Conservation (phyloP, 176 grass and related monocot genomes). For the Carex littledalei region DNA sequence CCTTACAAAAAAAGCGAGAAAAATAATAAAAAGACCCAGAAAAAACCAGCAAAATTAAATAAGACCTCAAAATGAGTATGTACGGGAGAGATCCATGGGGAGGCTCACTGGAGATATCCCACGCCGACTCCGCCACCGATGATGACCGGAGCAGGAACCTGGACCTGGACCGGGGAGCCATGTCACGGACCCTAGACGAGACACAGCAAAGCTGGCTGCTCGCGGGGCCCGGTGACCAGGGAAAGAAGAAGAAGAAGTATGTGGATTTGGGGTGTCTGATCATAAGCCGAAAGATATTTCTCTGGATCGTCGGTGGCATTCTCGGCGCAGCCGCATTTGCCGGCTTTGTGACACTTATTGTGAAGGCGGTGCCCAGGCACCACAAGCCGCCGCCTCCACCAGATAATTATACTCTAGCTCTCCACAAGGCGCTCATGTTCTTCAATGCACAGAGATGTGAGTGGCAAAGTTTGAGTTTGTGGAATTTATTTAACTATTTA, state of each 20-base stretch:
- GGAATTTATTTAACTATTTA: neutral
- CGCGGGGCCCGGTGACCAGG: slow-evolving; percentile 71
- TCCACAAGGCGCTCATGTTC: slow-evolving; percentile 86
- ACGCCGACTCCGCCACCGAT: slow-evolving; percentile 77
- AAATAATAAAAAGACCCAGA: neutral
- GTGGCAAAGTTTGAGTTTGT: neutral
- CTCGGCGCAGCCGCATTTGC: slow-evolving; percentile 49
- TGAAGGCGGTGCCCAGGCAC: slow-evolving; percentile 55
- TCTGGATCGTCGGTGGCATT: slow-evolving; percentile 57
- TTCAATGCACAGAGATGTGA: slow-evolving; percentile 96
- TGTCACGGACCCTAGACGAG: slow-evolving; percentile 80
- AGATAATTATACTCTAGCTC: slow-evolving; percentile 75
- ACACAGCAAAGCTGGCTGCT: slow-evolving; percentile 98
- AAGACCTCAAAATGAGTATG: slow-evolving; percentile 57
- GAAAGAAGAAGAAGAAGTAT: slow-evolving; percentile 73
- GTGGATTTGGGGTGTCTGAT: slow-evolving; percentile 89
- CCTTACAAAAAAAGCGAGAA: neutral
- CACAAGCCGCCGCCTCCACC: slow-evolving; percentile 49
- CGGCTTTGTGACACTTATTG: slow-evolving; percentile 56
- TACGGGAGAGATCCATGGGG: slow-evolving; percentile 95
- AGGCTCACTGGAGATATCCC: slow-evolving; percentile 74
- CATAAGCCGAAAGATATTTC: slow-evolving; percentile 68
- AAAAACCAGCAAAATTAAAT: neutral
- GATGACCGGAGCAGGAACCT: slow-evolving; percentile 94
- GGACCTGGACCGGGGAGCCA: slow-evolving; percentile 69